A percentile compares a stretch with the other conserved stretches of the same genome.
Evolutionary conservation across 108 stramenopile species (phyloP).

Genomic region (Ochromonas danica): DNA sequence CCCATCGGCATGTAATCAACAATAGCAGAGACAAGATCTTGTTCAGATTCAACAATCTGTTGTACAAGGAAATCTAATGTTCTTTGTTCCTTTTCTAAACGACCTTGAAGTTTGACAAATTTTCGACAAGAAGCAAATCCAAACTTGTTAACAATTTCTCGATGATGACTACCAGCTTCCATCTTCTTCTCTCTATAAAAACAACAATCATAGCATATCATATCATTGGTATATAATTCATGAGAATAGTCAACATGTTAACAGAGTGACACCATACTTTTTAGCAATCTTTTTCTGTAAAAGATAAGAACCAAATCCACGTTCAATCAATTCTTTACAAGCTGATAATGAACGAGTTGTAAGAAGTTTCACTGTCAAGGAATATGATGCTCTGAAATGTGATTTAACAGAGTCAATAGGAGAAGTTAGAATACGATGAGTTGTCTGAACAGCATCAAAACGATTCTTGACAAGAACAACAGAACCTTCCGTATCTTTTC

Average conservation of each 20-base stretch:
- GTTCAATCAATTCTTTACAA: not conserved
- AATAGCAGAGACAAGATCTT: not conserved
- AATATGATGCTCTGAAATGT: conserved; percentile 73
- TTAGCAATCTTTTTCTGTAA: not conserved
- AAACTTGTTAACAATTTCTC: too few species aligned
- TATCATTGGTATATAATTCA: too few species aligned
- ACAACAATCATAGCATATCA: too few species aligned
- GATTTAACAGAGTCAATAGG: conserved; percentile 71
- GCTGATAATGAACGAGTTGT: not conserved
- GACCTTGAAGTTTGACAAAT: not conserved
- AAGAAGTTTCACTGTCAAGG: conserved; percentile 70
- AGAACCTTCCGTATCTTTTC: conserved; percentile 60
- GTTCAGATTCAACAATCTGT: not conserved
- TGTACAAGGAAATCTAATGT: not conserved
- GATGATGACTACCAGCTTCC: too few species aligned
- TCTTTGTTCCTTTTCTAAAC: not conserved
- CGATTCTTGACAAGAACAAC: conserved; percentile 70
- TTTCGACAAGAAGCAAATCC: too few species aligned
- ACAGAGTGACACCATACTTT: too few species aligned
- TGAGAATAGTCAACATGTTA: too few species aligned
- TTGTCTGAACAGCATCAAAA: conserved; percentile 65
- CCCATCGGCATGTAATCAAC: not conserved
- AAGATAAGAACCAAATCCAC: not conserved
- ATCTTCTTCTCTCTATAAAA: too few species aligned
- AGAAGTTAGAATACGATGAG: conserved; percentile 60